Conservation (phyloP, 1,284 basidiomycete species). For the Ganoderma lucidum region DNA sequence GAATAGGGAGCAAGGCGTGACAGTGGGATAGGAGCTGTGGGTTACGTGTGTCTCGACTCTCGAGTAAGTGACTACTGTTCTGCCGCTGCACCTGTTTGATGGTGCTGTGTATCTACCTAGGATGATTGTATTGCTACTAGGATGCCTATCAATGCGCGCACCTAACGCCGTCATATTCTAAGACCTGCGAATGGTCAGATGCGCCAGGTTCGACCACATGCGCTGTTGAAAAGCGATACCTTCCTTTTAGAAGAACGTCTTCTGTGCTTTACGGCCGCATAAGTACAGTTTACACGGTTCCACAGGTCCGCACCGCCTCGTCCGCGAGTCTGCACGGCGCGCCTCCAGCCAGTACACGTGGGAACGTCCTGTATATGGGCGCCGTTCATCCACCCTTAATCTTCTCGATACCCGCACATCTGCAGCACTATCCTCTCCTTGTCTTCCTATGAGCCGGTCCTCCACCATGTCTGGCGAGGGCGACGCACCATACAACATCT, state of each 20-base stretch:
- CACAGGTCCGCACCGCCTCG: neutral
- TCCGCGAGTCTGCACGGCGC: neutral
- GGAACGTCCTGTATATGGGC: constrained; percentile 2
- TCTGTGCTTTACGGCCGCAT: too few relatives aligned
- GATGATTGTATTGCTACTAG: neutral
- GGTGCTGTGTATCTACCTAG: neutral
- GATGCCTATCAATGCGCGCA: neutral
- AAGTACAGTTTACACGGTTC: neutral
- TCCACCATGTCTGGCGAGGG: constrained; percentile 1
- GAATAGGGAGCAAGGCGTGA: constrained; percentile 28
- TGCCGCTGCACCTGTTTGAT: neutral
- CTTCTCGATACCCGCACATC: constrained; percentile 4
- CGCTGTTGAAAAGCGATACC: neutral
- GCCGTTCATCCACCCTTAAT: constrained; percentile 10
- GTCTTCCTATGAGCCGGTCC: neutral
- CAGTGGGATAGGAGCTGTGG: neutral
- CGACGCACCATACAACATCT: constrained; percentile 21
- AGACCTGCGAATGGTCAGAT: neutral
- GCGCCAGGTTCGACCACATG: neutral
- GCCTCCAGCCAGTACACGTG: neutral
- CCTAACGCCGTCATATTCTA: neutral
- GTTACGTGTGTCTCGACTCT: constrained; percentile 13
- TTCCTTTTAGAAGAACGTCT: neutral
- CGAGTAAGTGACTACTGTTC: neutral
- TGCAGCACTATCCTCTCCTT: neutral